phyloP scores from a whole-genome alignment of 2,329 filamentous ascomycete genomes.

The Xylaria sp. region DNA sequence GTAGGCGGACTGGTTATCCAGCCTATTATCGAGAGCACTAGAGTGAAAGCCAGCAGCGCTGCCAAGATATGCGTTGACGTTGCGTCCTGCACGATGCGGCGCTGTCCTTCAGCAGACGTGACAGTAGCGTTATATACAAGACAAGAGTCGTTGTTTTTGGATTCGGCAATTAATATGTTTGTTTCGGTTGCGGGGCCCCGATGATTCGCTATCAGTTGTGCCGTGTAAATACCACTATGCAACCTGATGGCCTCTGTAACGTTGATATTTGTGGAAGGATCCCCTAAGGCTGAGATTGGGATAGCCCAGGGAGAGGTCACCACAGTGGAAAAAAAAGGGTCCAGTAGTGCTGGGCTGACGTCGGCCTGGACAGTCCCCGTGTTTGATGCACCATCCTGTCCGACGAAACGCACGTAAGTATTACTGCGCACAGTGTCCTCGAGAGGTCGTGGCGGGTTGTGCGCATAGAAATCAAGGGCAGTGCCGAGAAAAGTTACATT shows the following conservation, averaged over 20 bases:
- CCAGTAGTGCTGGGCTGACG: not conserved
- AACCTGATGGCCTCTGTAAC: not conserved
- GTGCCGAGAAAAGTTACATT: not conserved
- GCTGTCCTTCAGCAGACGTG: not conserved
- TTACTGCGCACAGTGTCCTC: not conserved
- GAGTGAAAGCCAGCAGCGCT: slow-evolving; percentile 5
- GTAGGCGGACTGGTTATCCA: slow-evolving; percentile 17
- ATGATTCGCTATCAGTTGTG: no score
- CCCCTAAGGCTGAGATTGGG: not conserved
- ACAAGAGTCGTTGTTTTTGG: not conserved
- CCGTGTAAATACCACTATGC: not conserved
- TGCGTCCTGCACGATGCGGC: slow-evolving; percentile 10
- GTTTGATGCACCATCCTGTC: no score
- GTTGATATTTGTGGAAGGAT: not conserved
- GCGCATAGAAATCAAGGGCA: not conserved
- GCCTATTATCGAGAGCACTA: slow-evolving; percentile 14
- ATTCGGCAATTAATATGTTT: not conserved
- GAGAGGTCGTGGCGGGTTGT: not conserved
- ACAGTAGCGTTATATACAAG: not conserved
- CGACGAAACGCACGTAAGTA: not conserved
- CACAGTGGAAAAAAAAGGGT: not conserved
- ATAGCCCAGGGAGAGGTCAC: slow-evolving; percentile 3
- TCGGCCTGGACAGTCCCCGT: no score
- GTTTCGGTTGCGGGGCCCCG: not conserved
- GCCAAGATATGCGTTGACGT: slow-evolving; percentile 7